A percentile compares a stretch with the other conserved stretches of the same genome.
Evolutionary conservation across 768 basidiomycete species (phyloP).

Genomic region (Agaricus blazei): DNA sequence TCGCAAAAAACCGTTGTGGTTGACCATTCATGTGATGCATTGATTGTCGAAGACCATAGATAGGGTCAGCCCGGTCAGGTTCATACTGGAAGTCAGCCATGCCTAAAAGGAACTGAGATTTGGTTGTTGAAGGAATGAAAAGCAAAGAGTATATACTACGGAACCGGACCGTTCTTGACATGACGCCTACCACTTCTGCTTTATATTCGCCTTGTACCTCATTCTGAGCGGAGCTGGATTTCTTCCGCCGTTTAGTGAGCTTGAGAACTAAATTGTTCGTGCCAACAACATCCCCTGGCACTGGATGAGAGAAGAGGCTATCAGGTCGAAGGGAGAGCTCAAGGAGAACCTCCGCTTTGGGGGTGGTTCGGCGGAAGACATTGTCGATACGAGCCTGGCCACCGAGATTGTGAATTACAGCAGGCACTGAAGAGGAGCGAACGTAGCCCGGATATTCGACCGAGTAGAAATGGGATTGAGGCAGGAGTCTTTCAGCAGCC

Average conservation of each 20-base stretch:
- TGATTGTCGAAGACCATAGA: conserved; percentile 61
- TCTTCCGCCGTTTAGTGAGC: conserved; percentile 69
- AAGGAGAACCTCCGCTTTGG: conserved; percentile 59
- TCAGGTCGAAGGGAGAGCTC: conserved; percentile 74
- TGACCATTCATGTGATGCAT: conserved; percentile 83
- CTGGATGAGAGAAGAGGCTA: conserved; percentile 78
- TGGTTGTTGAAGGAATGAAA: not conserved
- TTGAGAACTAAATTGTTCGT: conserved; percentile 84
- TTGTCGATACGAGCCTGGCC: conserved; percentile 66
- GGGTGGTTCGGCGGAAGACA: conserved; percentile 67
- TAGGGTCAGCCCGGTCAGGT: conserved; percentile 66
- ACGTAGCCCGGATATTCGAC: conserved; percentile 93
- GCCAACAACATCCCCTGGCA: conserved; percentile 72
- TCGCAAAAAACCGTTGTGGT: conserved; percentile 12
- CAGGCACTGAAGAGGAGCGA: conserved; percentile 48
- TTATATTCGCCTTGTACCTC: conserved; percentile 64
- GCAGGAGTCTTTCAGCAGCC: conserved; percentile 38
- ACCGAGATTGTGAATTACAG: conserved; percentile 62
- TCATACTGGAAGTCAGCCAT: conserved; percentile 94
- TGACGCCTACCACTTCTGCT: conserved; percentile 64
- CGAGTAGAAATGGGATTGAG: conserved; percentile 63
- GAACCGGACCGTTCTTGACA: conserved; percentile 84
- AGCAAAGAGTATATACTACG: conserved; percentile 55
- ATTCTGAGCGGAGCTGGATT: conserved; percentile 20
- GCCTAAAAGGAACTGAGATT: conserved; percentile 39